Evolutionary conservation across 164 flowering plant genomes (phyloP).

Genomic region (Hamamelis virginiana): DNA sequence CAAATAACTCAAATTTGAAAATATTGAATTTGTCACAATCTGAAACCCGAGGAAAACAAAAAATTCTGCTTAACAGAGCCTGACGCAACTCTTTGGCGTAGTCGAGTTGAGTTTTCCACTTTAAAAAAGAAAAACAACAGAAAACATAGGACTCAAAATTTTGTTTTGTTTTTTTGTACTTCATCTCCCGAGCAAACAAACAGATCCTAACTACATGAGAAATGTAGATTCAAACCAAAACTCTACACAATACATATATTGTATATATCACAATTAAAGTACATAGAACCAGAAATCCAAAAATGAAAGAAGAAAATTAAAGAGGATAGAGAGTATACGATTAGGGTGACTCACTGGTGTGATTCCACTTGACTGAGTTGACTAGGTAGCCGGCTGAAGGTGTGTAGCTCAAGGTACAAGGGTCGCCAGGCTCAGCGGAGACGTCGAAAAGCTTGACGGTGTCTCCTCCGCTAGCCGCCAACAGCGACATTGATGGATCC

Average conservation of each 20-base stretch:
- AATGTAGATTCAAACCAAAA: not conserved
- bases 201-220: not conserved
- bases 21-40: no score
- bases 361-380: constrained; percentile 96
- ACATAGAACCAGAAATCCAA: not conserved
- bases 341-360: constrained; percentile 68
- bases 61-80: no score
- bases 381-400: constrained; percentile 81
- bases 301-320: not conserved
- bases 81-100: no score
- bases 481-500: constrained; percentile 57
- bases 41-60: no score
- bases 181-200: not conserved
- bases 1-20: no score
- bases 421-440: constrained; percentile 71
- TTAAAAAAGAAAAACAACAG: no score
- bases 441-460: constrained; percentile 88
- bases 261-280: no score
- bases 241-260: no score
- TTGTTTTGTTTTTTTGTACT: no score
- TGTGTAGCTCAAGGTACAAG: constrained; percentile 70
- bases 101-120: no score
- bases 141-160: not conserved
- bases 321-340: not conserved
- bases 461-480: constrained; percentile 83